Base-by-base conservation (phyloP, 495 filamentous ascomycete genomes). In the Tuber microsphaerosporum region DNA sequence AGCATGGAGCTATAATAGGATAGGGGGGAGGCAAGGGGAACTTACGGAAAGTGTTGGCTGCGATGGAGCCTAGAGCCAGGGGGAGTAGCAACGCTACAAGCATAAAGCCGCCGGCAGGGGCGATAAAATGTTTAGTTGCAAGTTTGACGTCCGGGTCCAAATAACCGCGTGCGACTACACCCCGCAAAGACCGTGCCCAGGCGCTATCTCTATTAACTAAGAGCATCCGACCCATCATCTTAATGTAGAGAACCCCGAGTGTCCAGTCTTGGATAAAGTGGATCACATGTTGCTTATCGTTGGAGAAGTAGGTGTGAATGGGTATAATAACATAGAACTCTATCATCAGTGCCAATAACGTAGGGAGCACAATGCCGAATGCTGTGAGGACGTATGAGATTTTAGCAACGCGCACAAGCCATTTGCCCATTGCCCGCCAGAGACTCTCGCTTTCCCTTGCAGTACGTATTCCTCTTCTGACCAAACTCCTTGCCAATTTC, bases 231-330 rank as follows among this genome's bases (percentile, higher is more conserved):
- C 88, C 87, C n/a, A 89, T 89, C 84, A 97, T 89, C 75, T 97
- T 94, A 71, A 97, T 88, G 84, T 97, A 97, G 44, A 99, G 87
- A 31, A 98, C 89, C 14, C 96, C 96, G 4, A 98, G 85, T 1
- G 94, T 96, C 94, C 96, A 99, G 79, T 92, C 89, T 83, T 98
- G 94, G 74, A 97, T 89, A 72, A 97, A 87, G 79, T 97, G 92
- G 56, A 98, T 89, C 48, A 92, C 91, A 81, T 97, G 94, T 1
- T 85, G 84, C 44, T 90, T 85, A 20, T 73, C 65, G 73, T 76
- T 77, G 82, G 83, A 85, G 48, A 93, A 88, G 80, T 94, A 92
- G 5, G 94, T 96, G 83, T 98, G 93, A 2, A 96, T 84, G 2
- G 95, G 95, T 45, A 97, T 89, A 81, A 97, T 87, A 72, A 97